Evolutionary conservation across 2,329 filamentous ascomycete genomes (phyloP), one percentile per base, ranked within the genome.

Genomic region (Colletotrichum tanaceti): DNA sequence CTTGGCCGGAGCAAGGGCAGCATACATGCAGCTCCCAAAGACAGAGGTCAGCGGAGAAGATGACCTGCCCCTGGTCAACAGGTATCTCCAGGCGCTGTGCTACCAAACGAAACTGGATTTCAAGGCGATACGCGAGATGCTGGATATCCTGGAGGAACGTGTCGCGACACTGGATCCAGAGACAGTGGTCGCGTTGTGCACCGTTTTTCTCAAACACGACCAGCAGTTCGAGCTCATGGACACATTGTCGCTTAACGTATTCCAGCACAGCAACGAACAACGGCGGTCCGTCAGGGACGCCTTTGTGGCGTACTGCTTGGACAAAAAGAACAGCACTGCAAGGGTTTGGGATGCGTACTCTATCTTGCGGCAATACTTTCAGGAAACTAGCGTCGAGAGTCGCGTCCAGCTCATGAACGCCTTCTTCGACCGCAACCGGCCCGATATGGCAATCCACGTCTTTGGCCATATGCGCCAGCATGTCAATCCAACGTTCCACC

Each of bases 381-480:
- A 87, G 7, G 89, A 91, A 74, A 90, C 90, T 0, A 84, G 87
- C n/a, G 84, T 89, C 6, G 82, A 85, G 2, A 84, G 87, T 58
- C 91, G 95, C 11, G 89, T 90, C 16, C 79, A 84, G 32, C 83
- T 98, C 52, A 97, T 99, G 92, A 86, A 90, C 24, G 84, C 87
- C 24, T 98, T 98, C 80, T 97, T 97, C 76, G 81, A 85, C 9
- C 90, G 93, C 46, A 85, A 87, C 35, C 89, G 94, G 13, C 86
- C 93, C 14, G 94, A 98, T 74, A 94, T 98, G 86, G 94, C 93
- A 3, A 89, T 89, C 54, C 86, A 94, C 70, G 89, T 97, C 41
- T 98, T 99, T 79, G 92, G 92, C 16, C 93, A 98, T 77, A 98
- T 98, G 94, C 91, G 94, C n/a, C 86, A 91, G 58, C 90, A 94